phyloP scores from a whole-genome alignment of 306 rosid genomes.

The Oxytropis ochrocephala region DNA sequence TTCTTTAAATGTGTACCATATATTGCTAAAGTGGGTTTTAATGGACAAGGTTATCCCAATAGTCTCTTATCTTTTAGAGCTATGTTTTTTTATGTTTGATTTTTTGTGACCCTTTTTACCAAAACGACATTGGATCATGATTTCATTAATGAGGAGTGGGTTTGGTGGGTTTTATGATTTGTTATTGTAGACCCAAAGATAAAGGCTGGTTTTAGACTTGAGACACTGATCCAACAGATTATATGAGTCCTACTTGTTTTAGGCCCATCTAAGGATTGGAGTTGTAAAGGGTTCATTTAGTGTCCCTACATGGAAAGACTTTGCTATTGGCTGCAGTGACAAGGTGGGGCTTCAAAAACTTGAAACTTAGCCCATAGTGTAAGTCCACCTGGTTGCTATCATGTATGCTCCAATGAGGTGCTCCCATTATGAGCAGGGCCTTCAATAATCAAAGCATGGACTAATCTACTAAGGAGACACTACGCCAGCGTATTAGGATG shows the following conservation, averaged over 20 bases:
- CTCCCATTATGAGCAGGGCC: neutral
- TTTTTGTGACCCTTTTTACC: slow-evolving; percentile 18
- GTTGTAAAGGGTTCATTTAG: slow-evolving; percentile 14
- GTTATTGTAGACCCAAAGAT: slow-evolving; percentile 17
- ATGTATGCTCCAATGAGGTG: neutral
- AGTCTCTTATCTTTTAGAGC: slow-evolving; percentile 47
- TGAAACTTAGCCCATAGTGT: slow-evolving; percentile 17
- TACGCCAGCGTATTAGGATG: no score
- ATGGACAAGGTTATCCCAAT: slow-evolving; percentile 51
- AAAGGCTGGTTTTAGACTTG: slow-evolving; percentile 16
- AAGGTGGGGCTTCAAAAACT: slow-evolving; percentile 26
- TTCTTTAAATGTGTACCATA: slow-evolving; percentile 60
- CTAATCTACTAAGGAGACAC: no score
- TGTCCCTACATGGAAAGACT: slow-evolving; percentile 30
- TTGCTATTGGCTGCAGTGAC: slow-evolving; percentile 28
- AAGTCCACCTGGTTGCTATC: slow-evolving; percentile 23
- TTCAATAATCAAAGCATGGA: no score
- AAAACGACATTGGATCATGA: slow-evolving; percentile 23
- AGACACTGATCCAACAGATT: slow-evolving; percentile 13
- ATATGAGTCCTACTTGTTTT: slow-evolving; percentile 12
- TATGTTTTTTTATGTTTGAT: neutral
- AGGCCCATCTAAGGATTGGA: slow-evolving; percentile 20
- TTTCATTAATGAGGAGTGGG: slow-evolving; percentile 15
- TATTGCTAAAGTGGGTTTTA: slow-evolving; percentile 48
- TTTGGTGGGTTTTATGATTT: slow-evolving; percentile 14